phyloP scores from a whole-genome alignment of 148 eudicot species.

The Spergularia marina region DNA sequence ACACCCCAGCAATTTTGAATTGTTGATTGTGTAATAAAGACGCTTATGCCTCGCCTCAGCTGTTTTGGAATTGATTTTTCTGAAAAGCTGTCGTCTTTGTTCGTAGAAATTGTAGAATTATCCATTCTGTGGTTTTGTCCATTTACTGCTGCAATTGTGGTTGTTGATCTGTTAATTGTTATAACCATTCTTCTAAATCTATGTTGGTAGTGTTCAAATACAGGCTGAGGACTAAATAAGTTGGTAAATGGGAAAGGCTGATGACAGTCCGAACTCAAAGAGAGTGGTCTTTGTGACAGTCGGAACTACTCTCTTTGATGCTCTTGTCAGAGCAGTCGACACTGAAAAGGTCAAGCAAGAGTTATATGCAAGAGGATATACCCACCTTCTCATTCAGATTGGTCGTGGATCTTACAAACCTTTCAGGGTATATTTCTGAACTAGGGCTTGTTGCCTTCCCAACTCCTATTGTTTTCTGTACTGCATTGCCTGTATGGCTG shows the following conservation, averaged over 20 bases:
- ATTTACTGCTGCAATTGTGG: neutral
- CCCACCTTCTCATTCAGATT: constrained; percentile 76
- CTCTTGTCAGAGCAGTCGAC: constrained; percentile 78
- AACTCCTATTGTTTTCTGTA: neutral
- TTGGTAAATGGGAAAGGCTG: constrained; percentile 41
- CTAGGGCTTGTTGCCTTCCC: neutral
- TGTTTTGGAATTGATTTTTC: neutral
- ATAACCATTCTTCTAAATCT: neutral
- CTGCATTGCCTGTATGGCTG: neutral
- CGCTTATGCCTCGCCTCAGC: too few species aligned
- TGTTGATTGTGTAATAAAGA: too few species aligned
- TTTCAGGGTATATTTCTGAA: constrained; percentile 45
- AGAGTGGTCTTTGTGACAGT: constrained; percentile 76
- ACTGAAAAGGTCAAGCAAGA: constrained; percentile 57
- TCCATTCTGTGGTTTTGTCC: neutral
- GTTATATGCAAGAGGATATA: constrained; percentile 65
- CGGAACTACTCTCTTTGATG: constrained; percentile 79
- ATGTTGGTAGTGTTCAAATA: neutral
- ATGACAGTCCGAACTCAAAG: constrained; percentile 22
- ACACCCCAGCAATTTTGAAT: too few species aligned
- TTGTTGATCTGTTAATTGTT: neutral
- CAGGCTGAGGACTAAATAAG: neutral
- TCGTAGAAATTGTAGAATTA: neutral
- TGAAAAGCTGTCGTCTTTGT: neutral
- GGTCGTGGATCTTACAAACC: constrained; percentile 85